A percentile compares a stretch with the other conserved stretches of the same genome.
phyloP scores from a whole-genome alignment of 2,329 filamentous ascomycete genomes.

The Trichoderma koningiopsis region DNA sequence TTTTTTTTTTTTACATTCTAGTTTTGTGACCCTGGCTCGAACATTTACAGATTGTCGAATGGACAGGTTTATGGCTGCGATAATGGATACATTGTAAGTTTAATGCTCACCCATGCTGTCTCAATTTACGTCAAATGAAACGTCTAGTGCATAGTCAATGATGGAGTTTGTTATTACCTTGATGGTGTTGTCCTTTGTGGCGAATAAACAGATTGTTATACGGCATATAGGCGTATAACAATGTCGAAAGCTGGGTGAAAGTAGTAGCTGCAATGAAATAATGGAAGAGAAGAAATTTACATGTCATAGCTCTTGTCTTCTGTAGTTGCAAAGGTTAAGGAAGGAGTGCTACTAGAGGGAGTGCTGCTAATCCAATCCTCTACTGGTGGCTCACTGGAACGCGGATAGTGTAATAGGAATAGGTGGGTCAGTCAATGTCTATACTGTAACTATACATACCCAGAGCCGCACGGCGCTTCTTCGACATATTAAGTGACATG shows the following conservation, averaged over 20 bases:
- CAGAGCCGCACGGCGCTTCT: background rate
- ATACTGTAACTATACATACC: too few relatives aligned
- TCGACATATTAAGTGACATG: too few relatives aligned
- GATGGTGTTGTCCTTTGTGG: background rate
- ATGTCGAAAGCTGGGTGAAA: background rate
- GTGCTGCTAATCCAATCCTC: background rate
- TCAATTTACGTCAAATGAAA: background rate
- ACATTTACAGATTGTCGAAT: too few relatives aligned
- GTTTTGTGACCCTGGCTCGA: too few relatives aligned
- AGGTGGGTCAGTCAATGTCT: background rate
- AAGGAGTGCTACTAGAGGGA: background rate
- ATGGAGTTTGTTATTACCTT: background rate
- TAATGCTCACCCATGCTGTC: background rate
- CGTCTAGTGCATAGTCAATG: background rate
- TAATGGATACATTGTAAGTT: background rate
- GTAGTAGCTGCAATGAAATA: background rate
- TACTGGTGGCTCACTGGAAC: background rate
- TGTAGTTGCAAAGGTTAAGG: background rate
- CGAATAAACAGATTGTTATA: background rate
- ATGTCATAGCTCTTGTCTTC: background rate
- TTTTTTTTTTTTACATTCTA: too few relatives aligned
- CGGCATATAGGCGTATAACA: background rate
- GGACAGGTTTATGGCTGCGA: too few relatives aligned
- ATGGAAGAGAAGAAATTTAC: background rate
- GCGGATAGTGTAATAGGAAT: background rate